Conservation (phyloP, 805 yeast species). For the Maudiozyma serrabonitensis region DNA sequence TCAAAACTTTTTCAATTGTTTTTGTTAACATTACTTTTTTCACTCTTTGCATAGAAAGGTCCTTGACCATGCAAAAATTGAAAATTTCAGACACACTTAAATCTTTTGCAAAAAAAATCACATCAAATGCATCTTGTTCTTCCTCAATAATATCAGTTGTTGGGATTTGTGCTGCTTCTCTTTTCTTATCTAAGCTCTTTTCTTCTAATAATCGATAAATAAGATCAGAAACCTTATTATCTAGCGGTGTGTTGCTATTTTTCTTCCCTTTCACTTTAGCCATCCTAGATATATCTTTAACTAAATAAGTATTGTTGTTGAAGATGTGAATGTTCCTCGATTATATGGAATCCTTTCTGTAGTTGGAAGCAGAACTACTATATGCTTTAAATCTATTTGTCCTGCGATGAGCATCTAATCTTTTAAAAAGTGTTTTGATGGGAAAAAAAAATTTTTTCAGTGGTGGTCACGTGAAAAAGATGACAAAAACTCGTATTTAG, state of each 20-base stretch:
- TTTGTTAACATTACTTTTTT: constrained; percentile 56
- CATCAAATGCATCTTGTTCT: constrained; percentile 16
- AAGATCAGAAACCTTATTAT: constrained; percentile 46
- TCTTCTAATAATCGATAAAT: constrained; percentile 52
- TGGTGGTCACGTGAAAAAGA: not conserved
- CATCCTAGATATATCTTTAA: constrained; percentile 14
- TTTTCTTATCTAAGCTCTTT: constrained; percentile 37
- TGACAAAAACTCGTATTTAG: not conserved
- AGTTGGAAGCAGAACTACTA: no score
- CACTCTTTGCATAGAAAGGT: constrained; percentile 56
- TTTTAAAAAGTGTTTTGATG: not conserved
- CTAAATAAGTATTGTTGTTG: no score
- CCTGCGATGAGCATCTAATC: constrained; percentile 1
- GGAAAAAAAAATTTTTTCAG: not conserved
- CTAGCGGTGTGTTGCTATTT: constrained; percentile 32
- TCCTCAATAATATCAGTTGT: constrained; percentile 5
- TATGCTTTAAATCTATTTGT: no score
- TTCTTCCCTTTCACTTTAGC: constrained; percentile 26
- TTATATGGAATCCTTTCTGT: no score
- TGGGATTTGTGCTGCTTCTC: constrained; percentile 23
- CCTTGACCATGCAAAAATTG: constrained; percentile 54
- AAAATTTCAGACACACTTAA: constrained; percentile 42
- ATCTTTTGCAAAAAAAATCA: constrained; percentile 53
- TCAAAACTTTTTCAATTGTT: constrained; percentile 51
- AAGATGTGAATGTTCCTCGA: no score